Evolutionary conservation across 257 asterid species (phyloP), one percentile per base, ranked within the genome.

Genomic region (Scutellaria minor): DNA sequence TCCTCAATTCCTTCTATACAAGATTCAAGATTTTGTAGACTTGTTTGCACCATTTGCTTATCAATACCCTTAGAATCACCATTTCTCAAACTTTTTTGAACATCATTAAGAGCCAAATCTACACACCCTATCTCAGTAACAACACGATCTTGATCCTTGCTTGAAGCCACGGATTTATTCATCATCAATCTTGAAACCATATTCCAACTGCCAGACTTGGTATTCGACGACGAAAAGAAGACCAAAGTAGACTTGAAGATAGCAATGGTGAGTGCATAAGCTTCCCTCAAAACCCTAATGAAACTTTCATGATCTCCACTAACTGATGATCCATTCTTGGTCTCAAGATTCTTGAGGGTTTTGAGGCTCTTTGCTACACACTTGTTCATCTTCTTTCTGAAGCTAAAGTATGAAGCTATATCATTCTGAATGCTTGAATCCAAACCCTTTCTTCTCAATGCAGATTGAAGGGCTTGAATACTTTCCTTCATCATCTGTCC

Each of bases 401-500:
- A 63, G 79, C 37, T 27, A 7, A 80, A 41, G 68, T 83, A 92
- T 1, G 85, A 52, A 6, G 37, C 61, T 5, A 89, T 31, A 6
- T 82, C 89, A 11, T 51, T 61, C 6, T 75, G 87, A 18, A 81
- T 62, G 76, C 77, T 58, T 22, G 87, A 68, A 56, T 31, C 84
- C 1, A 71, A 80, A 9, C 87, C 86, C 79, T 86, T 93, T 20
- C 97, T 81, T 6, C 96, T 70, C 9, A 93, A 31, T 0, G 96
- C 86, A 4, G 98, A 93, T 68, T 93, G 92, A 27, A 90, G 90
- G 24, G 73, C 71, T 46, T 72, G 91, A 0, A 77, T 81, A 55
- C 68, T 77, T 66, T 86, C 89, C 56, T 66, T 85, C 14, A 88
- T 73, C 72, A 41, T 71, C 20, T 55, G 78, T 7, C 70, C 78